Evolutionary conservation across 1,284 basidiomycete genomes (phyloP).

Genomic region (Mrakiaceae sp.): DNA sequence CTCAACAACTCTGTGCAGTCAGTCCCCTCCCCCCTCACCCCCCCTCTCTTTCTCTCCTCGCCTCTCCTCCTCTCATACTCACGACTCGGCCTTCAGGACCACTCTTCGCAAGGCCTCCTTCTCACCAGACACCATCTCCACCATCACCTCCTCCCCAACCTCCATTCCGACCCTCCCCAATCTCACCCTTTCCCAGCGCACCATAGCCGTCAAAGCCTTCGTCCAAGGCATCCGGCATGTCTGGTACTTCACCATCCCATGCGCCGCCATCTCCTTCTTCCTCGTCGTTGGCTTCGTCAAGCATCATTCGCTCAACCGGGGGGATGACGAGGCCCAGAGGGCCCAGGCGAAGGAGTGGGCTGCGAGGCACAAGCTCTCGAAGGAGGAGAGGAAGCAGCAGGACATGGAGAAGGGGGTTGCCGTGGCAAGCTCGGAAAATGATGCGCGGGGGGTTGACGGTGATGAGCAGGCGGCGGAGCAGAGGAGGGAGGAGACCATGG

Average conservation of each 20-base stretch:
- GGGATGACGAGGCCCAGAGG: slow-evolving; percentile 30
- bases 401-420: neutral
- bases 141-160: slow-evolving; percentile 8
- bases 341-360: slow-evolving; percentile 31
- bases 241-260: slow-evolving; percentile 29
- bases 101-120: neutral
- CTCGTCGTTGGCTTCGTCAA: slow-evolving; percentile 30
- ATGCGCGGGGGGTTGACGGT: no score
- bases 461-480: neutral
- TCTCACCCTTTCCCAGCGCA: slow-evolving; percentile 19
- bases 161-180: neutral
- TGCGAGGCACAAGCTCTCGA: slow-evolving; percentile 21
- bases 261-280: slow-evolving; percentile 26
- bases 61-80: neutral
- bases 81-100: neutral
- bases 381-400: neutral
- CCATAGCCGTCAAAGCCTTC: slow-evolving; percentile 25
- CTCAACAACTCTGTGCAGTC: slow-evolving; percentile 25
- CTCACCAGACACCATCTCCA: neutral
- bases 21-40: slow-evolving; percentile 5
- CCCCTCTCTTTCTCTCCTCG: neutral
- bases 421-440: neutral
- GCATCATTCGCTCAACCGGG: slow-evolving; percentile 24
- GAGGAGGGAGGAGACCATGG: neutral
- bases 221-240: slow-evolving; percentile 28